Conservation (phyloP, 2,329 filamentous ascomycete species). For the Fusarium duplospermum region DNA sequence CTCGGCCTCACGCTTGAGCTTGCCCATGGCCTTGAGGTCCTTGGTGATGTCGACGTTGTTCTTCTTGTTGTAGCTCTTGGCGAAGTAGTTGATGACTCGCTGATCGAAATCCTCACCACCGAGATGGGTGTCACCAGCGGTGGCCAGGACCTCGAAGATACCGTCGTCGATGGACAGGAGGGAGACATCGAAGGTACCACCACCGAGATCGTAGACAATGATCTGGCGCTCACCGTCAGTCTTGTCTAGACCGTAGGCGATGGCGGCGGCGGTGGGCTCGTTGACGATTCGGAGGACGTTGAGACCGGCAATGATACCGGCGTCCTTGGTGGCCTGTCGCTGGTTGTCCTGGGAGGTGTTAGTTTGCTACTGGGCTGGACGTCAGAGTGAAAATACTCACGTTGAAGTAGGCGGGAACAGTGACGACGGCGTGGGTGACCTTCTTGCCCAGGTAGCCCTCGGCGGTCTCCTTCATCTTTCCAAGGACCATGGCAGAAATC, state of each 20-base stretch:
- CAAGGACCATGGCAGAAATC: constrained; percentile 82
- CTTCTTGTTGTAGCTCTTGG: constrained; percentile 99
- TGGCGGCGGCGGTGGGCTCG: constrained; percentile 94
- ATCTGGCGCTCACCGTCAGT: constrained; percentile 85
- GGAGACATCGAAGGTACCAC: constrained; percentile 94
- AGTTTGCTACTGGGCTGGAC: constrained; percentile 13
- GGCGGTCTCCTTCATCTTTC: constrained; percentile 87
- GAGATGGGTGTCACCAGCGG: constrained; percentile 95
- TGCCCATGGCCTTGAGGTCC: constrained; percentile 98
- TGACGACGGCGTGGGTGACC: constrained; percentile 89
- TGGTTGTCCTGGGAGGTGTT: constrained; percentile 76
- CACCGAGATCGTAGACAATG: constrained; percentile 93
- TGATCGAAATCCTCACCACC: constrained; percentile 99
- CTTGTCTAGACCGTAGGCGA: constrained; percentile 94
- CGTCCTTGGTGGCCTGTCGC: constrained; percentile 96
- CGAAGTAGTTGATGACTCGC: constrained; percentile 94
- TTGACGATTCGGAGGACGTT: constrained; percentile 97
- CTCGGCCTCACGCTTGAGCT: constrained; percentile 99
- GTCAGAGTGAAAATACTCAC: constrained; percentile 42
- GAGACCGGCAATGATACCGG: constrained; percentile 89
- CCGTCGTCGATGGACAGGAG: constrained; percentile 92
- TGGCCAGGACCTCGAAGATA: constrained; percentile 94
- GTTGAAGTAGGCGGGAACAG: constrained; percentile 98
- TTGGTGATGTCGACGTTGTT: constrained; percentile 91
- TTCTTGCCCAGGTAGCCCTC: constrained; percentile 85